Base-by-base conservation (phyloP, 305 asterid species). In the Petunia hybrid region DNA sequence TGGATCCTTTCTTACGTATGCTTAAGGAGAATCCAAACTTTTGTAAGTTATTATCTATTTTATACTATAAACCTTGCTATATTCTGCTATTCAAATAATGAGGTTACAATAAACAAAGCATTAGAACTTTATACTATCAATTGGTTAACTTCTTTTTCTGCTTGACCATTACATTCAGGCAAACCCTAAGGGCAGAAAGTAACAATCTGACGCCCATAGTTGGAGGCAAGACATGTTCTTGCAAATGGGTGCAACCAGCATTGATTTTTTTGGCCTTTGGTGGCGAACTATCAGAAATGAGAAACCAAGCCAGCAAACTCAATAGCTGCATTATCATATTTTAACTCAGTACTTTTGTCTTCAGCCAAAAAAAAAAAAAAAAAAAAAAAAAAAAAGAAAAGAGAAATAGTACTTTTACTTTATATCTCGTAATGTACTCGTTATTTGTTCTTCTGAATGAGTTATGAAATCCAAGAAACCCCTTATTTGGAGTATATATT, bases 1-100 rank as follows among this genome's bases (percentile, higher is more conserved):
- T 69, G 2, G 76, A 69, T 43, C 76, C 76, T 16, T 40, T 16
- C 41, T 8, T 69, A 16, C 59, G 59, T 9, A 69, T 45, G 76
- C 16, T 69, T 1, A 45, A 8, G 59, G 4, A 2, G 59, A 16
- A 69, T 45, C 59, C 76, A 45, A 2, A 35, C 4, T 69, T 22
- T 31, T 48, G 76, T 69, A 69, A 45, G 76, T 69, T 6, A 16
- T 8, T 43, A 0, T 69, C 35, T 40, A 1, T 57, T 14, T 45
- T 69, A 8, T 8, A 8, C 56, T 22, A 22, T 22, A 22, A 22
- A 22, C 31, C 31, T 22, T 22, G 31, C 56, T 48, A 48, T 48
- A 48, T 48, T 48, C 13, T 7, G 56, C 3, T 48, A 7, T 48
- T 48, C 0, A 8, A 8, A 48, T 7, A 48, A 22, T 22, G 31